Conservation (phyloP, 1,284 basidiomycete species). For the Ustilago curta region DNA sequence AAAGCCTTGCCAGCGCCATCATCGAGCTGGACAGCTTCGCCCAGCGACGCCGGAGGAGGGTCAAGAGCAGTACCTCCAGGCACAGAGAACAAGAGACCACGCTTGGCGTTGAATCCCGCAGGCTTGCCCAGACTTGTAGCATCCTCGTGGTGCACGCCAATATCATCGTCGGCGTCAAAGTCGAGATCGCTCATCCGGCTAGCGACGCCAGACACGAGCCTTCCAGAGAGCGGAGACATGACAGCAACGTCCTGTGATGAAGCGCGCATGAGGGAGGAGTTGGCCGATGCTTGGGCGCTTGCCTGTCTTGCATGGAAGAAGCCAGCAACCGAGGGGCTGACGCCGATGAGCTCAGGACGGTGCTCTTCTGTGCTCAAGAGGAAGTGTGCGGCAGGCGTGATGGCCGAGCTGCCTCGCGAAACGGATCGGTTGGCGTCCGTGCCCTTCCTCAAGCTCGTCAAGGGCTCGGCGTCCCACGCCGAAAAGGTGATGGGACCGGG, state of each 20-base stretch:
- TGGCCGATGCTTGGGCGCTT: slow-evolving; percentile 34
- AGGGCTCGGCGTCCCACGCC: slow-evolving; percentile 47
- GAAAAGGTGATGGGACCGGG: slow-evolving; percentile 50
- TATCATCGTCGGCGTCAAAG: slow-evolving; percentile 48
- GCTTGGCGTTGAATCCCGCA: slow-evolving; percentile 38
- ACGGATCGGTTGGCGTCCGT: slow-evolving; percentile 32
- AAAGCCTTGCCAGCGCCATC: slow-evolving; percentile 28
- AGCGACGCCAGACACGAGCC: slow-evolving; percentile 33
- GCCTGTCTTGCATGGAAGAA: slow-evolving; percentile 44
- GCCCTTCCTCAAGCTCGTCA: slow-evolving; percentile 36
- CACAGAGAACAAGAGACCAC: slow-evolving; percentile 49
- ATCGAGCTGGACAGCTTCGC: slow-evolving; percentile 30
- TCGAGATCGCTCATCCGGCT: slow-evolving; percentile 50
- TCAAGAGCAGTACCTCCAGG: slow-evolving; percentile 30
- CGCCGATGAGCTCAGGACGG: slow-evolving; percentile 47
- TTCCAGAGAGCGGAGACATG: slow-evolving; percentile 52
- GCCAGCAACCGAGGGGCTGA: slow-evolving; percentile 48
- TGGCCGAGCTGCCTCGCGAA: slow-evolving; percentile 19
- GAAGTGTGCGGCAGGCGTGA: slow-evolving; percentile 42
- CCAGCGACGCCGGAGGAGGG: slow-evolving; percentile 48
- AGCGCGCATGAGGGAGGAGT: slow-evolving; percentile 45
- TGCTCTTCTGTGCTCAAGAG: slow-evolving; percentile 32
- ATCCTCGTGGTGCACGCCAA: slow-evolving; percentile 29
- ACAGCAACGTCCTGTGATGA: slow-evolving; percentile 40
- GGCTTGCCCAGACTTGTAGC: slow-evolving; percentile 21